Evolutionary conservation across 371 early-diverging fungal genomes (phyloP).

Genomic region (Mucor velutinosus): DNA sequence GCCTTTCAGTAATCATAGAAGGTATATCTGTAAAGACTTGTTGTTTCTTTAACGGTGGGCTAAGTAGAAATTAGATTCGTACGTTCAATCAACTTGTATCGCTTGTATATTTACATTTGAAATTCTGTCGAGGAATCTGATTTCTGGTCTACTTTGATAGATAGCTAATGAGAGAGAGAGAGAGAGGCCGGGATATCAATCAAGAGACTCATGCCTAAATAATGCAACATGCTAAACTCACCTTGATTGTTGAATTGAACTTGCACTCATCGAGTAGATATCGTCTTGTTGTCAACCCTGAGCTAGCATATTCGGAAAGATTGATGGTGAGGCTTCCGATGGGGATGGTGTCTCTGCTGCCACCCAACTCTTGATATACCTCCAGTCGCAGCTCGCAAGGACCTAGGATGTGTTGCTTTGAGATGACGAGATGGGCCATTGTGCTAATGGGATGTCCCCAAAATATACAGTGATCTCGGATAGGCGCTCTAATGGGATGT

Average conservation of each 20-base stretch:
- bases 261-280: conserved; percentile 51
- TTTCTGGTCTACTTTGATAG: conserved; percentile 38
- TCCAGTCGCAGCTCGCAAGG: conserved; percentile 60
- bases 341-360: conserved; percentile 27
- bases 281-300: conserved; percentile 36
- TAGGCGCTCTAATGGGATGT: conserved; percentile 43
- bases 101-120: conserved; percentile 28
- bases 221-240: conserved; percentile 21
- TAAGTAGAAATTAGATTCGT: neutral
- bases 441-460: conserved; percentile 55
- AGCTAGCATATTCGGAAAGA: conserved; percentile 50
- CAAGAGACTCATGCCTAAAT: neutral
- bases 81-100: neutral
- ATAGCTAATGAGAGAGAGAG: too few species aligned
- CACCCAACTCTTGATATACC: conserved; percentile 63
- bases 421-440: conserved; percentile 51
- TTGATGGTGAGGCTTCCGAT: conserved; percentile 49
- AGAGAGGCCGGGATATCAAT: neutral
- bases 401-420: conserved; percentile 58
- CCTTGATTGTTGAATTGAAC: conserved; percentile 55
- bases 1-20: conserved; percentile 36
- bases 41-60: conserved; percentile 43
- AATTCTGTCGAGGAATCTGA: conserved; percentile 26
- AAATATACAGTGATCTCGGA: conserved; percentile 56
- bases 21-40: conserved; percentile 47